Evolutionary conservation across 78 protist species (phyloP).

Genomic region (Dictyostelium firmibasis): DNA sequence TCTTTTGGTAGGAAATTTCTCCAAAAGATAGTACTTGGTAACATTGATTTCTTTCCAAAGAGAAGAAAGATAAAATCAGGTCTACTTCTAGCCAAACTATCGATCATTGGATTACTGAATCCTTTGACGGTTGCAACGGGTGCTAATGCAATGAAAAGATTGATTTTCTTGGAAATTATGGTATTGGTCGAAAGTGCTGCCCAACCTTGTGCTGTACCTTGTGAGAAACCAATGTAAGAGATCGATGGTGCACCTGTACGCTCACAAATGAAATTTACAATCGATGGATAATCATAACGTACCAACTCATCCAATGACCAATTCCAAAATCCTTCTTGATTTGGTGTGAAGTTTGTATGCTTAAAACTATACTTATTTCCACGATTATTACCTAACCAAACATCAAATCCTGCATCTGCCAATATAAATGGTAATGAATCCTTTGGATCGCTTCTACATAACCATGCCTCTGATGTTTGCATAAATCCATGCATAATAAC

Average conservation of each 20-base stretch:
- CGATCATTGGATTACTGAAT: slow-evolving; percentile 73
- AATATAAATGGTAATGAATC: slow-evolving; percentile 71
- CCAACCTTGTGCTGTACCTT: slow-evolving; percentile 86
- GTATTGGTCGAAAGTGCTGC: slow-evolving; percentile 69
- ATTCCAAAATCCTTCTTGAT: slow-evolving; percentile 75
- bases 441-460: slow-evolving; percentile 50
- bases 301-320: slow-evolving; percentile 83
- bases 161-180: slow-evolving; percentile 19
- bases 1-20: slow-evolving; percentile 59
- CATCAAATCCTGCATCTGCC: slow-evolving; percentile 85
- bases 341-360: slow-evolving; percentile 46
- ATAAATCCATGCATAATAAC: slow-evolving; percentile 81
- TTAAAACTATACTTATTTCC: slow-evolving; percentile 79
- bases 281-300: slow-evolving; percentile 78
- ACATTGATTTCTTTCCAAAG: slow-evolving; percentile 74
- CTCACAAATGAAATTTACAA: slow-evolving; percentile 36
- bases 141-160: slow-evolving; percentile 55
- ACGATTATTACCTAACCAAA: slow-evolving; percentile 85
- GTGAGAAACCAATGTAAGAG: slow-evolving; percentile 83
- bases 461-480: slow-evolving; percentile 77
- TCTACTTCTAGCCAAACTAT: slow-evolving; percentile 35
- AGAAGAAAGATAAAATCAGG: slow-evolving; percentile 79
- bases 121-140: slow-evolving; percentile 68
- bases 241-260: slow-evolving; percentile 24
- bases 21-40: slow-evolving; percentile 76